Evolutionary conservation across 1,139 yeast species (phyloP).

Genomic region (Kazachstania sp.): DNA sequence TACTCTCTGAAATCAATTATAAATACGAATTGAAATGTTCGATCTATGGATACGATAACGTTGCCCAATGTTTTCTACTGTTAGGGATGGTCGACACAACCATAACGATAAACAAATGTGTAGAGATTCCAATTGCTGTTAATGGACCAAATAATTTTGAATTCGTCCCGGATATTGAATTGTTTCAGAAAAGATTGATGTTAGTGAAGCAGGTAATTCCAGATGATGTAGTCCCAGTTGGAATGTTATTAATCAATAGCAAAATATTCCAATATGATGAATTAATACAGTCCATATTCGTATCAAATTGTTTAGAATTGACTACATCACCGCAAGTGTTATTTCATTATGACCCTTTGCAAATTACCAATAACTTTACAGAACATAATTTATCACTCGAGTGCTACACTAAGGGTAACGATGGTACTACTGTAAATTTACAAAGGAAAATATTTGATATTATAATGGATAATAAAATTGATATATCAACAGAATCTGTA

Average conservation of each 20-base stretch:
- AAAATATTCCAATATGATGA: conserved; percentile 9
- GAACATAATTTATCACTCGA: not conserved
- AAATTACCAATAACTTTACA: not conserved
- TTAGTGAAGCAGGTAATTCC: conserved; percentile 8
- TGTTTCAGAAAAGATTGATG: conserved; percentile 8
- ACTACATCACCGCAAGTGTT: conserved; percentile 1
- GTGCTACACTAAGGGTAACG: conserved; percentile 1
- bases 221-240: conserved; percentile 7
- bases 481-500: not conserved
- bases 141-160: not conserved
- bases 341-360: conserved; percentile 10
- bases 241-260: conserved; percentile 11
- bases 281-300: conserved; percentile 4
- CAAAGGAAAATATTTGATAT: not conserved
- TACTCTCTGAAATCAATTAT: conserved; percentile 14
- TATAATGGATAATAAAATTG: not conserved
- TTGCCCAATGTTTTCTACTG: conserved; percentile 14
- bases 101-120: conserved; percentile 1
- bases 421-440: not conserved
- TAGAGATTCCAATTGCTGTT: not conserved
- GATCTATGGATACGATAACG: not conserved
- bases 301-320: not conserved
- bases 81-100: conserved; percentile 11
- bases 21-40: conserved; percentile 10
- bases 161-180: conserved; percentile 8